Evolutionary conservation across 2,329 filamentous ascomycete species (phyloP).

Genomic region (Furcasterigmium furcatum): DNA sequence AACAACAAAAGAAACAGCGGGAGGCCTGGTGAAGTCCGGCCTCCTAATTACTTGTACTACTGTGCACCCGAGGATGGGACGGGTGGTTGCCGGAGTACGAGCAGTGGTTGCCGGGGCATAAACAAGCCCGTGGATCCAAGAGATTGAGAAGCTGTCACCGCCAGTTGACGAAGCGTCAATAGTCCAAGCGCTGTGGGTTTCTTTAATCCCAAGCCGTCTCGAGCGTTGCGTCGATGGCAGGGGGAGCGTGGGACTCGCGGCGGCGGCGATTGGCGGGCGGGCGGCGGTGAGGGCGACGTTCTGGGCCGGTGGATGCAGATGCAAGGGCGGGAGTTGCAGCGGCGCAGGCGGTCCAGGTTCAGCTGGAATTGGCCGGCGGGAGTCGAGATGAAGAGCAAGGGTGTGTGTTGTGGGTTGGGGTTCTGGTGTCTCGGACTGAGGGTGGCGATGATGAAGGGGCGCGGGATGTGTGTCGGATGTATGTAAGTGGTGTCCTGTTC

Average conservation of each 20-base stretch:
- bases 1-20: not conserved
- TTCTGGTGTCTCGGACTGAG: not conserved
- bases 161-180: not conserved
- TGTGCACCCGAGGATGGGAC: too few species aligned
- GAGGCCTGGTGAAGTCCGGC: too few species aligned
- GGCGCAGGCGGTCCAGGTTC: constrained; percentile 1
- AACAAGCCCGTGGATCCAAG: not conserved
- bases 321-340: not conserved
- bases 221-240: not conserved
- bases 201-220: not conserved
- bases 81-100: not conserved
- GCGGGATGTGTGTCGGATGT: too few species aligned
- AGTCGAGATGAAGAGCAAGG: not conserved
- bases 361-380: not conserved
- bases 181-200: not conserved
- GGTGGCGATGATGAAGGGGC: too few species aligned
- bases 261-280: not conserved
- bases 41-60: too few species aligned
- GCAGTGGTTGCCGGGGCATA: not conserved
- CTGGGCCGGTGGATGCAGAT: constrained; percentile 1
- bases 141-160: not conserved
- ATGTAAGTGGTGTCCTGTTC: too few species aligned
- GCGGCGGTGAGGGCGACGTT: constrained; percentile 1
- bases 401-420: not conserved
- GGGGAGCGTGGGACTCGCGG: constrained; percentile 1